Base-by-base conservation (phyloP, 441 rosid genomes). In the Hura crepitans region DNA sequence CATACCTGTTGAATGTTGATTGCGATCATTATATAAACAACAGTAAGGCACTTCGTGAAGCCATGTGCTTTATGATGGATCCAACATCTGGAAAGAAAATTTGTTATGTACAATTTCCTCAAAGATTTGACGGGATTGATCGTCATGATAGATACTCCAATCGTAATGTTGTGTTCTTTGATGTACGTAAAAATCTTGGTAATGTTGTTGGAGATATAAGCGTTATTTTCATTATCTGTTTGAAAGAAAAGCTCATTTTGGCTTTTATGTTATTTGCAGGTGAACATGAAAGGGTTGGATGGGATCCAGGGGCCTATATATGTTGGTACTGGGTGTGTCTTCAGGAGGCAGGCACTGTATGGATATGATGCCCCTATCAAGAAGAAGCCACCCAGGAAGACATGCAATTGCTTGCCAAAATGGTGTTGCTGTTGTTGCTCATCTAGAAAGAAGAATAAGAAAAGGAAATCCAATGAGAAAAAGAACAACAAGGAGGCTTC, bases 41-140 rank as follows among this genome's bases (percentile, higher is more conserved):
- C 70, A 87, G 97, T 73, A 92, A 89, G 78, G 99, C 99, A 66
- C 91, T 92, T 43, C 81, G 97, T 47, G 97, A 94, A 84, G 92
- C 97, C 51, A 92, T 94, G 97, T 94, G 97, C 84, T 94, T 94
- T 80, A 84, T 94, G 96, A 92, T 92, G 97, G 97, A 94, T 73
- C 97, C 97, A 20, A 86, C 78, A 51, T 88, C 92, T 8, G 96
- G 99, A 66, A 92, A 85, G 84, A 92, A 85, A 72, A 83, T 90
- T 45, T 92, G 97, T 75, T 90, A 92, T 63, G 99, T 95, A 78
- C 97, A 94, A 51, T 92, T 94, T 72, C 99, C 99, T 65, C 97
- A 90, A 78, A 90, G 97, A 78, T 94, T 92, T 17, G 99, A 92
- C 51, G 99, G 97, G 61, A 94, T 94, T 73, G 97, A 92, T 80